phyloP scores from a whole-genome alignment of 225 moss, liverwort and hornwort genomes.

The Thuidium tamariscinum region DNA sequence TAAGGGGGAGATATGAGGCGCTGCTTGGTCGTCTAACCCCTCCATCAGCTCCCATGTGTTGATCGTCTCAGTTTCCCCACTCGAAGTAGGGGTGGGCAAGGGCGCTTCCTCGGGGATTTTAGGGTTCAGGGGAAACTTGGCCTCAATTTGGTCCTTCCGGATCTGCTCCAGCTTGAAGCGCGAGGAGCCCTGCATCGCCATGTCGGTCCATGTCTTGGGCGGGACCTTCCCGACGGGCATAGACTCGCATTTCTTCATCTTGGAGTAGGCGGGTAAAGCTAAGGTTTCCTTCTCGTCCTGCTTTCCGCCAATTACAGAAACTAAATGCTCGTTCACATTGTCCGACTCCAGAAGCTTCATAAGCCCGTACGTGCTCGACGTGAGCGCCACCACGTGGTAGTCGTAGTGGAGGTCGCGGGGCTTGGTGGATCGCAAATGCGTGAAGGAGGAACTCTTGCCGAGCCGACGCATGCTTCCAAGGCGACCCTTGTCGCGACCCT shows the following conservation, averaged over 20 bases:
- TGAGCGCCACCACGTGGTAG: constrained; percentile 52
- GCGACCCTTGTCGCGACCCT: constrained; percentile 14
- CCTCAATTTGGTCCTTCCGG: constrained; percentile 22
- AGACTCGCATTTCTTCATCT: constrained; percentile 27
- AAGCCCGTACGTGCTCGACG: constrained; percentile 50
- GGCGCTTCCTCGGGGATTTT: neutral
- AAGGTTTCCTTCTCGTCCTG: neutral
- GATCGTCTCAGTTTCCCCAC: constrained; percentile 22
- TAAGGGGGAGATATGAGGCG: neutral
- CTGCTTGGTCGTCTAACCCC: constrained; percentile 29
- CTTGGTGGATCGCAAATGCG: constrained; percentile 16
- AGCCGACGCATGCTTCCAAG: constrained; percentile 26
- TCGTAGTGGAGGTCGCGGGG: constrained; percentile 35
- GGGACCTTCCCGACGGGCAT: constrained; percentile 15
- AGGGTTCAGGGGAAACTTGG: constrained; percentile 24
- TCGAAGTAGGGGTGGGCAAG: neutral
- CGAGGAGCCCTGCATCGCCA: constrained; percentile 41
- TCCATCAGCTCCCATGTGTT: constrained; percentile 68
- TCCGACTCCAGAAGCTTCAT: constrained; percentile 52
- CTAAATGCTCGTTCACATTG: constrained; percentile 18
- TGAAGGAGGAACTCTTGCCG: constrained; percentile 43
- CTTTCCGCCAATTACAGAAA: constrained; percentile 26
- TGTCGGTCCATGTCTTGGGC: constrained; percentile 49
- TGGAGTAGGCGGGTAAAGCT: neutral
- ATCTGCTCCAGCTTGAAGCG: constrained; percentile 47